Evolutionary conservation across 176 grass and related monocot genomes (phyloP).

Genomic region (Canna indica): DNA sequence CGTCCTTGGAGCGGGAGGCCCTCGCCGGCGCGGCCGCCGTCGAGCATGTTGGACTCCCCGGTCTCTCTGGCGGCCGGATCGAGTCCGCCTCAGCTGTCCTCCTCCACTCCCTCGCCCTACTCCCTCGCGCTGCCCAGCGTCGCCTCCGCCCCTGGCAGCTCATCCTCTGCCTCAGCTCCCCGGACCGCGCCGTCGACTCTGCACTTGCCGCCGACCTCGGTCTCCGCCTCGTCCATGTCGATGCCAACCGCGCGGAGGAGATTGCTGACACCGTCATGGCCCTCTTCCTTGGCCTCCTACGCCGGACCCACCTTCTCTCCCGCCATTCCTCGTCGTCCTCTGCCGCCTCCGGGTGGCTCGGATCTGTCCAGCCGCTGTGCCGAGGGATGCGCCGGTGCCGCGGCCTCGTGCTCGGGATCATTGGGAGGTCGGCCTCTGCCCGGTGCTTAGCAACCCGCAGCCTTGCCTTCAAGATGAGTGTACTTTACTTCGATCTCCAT

Average conservation of each 20-base stretch:
- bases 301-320: conserved; percentile 72
- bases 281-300: conserved; percentile 70
- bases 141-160: conserved; percentile 91
- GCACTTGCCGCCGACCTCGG: conserved; percentile 67
- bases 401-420: conserved; percentile 80
- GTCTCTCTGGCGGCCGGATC: conserved; percentile 44
- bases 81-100: conserved; percentile 62
- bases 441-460: conserved; percentile 77
- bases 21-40: conserved; percentile 48
- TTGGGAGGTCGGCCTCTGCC: conserved; percentile 62
- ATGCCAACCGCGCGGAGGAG: conserved; percentile 80
- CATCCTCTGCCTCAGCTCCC: conserved; percentile 77
- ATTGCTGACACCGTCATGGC: conserved; percentile 96
- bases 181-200: conserved; percentile 73
- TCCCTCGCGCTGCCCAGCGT: conserved; percentile 79
- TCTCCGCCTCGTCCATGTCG: conserved; percentile 68
- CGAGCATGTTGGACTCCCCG: conserved; percentile 66
- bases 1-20: conserved; percentile 58
- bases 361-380: conserved; percentile 70
- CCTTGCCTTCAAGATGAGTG: conserved; percentile 91
- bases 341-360: conserved; percentile 45
- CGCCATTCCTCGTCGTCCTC: conserved; percentile 46
- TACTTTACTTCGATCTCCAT: conserved; percentile 81
- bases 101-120: conserved; percentile 60
- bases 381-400: conserved; percentile 81